Evolutionary conservation across 768 basidiomycete genomes (phyloP), one percentile per base, ranked within the genome.

Genomic region (Cystobasidium ongulense): DNA sequence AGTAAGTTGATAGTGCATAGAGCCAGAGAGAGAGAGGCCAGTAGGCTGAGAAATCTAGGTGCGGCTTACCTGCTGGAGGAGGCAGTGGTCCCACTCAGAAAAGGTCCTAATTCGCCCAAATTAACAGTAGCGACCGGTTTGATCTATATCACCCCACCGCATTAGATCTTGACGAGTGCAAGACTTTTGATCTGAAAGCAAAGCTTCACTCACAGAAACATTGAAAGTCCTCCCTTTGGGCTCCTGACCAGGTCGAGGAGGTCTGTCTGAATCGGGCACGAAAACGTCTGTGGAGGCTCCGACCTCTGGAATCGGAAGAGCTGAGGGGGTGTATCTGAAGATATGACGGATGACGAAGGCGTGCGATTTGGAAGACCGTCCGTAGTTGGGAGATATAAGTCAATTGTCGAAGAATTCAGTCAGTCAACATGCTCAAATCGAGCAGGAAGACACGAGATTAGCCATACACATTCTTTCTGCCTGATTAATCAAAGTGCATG

Each of bases 381-480:
- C 17, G 63, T n/a, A n/a, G n/a, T n/a, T n/a, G n/a, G n/a, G n/a
- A n/a, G n/a, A n/a, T n/a, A n/a, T n/a, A n/a, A n/a, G n/a, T n/a
- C n/a, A n/a, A n/a, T n/a, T n/a, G n/a, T n/a, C n/a, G n/a, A n/a
- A n/a, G n/a, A n/a, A n/a, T n/a, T n/a, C n/a, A n/a, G n/a, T n/a
- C n/a, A n/a, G n/a, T n/a, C n/a, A n/a, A n/a, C n/a, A n/a, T n/a
- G n/a, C n/a, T n/a, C n/a, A n/a, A n/a, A n/a, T n/a, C n/a, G n/a
- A n/a, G n/a, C n/a, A n/a, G n/a, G n/a, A n/a, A n/a, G n/a, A n/a
- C n/a, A n/a, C n/a, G n/a, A n/a, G n/a, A n/a, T n/a, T n/a, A n/a
- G n/a, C n/a, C n/a, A n/a, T n/a, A 71, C 68, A 71, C 17, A 38
- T 71, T 71, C 68, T 71, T 71, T 36, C 31, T 31, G 17, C 68